Evolutionary conservation across 2,329 filamentous ascomycete species (phyloP).

Genomic region (Fusarium pilosicola): DNA sequence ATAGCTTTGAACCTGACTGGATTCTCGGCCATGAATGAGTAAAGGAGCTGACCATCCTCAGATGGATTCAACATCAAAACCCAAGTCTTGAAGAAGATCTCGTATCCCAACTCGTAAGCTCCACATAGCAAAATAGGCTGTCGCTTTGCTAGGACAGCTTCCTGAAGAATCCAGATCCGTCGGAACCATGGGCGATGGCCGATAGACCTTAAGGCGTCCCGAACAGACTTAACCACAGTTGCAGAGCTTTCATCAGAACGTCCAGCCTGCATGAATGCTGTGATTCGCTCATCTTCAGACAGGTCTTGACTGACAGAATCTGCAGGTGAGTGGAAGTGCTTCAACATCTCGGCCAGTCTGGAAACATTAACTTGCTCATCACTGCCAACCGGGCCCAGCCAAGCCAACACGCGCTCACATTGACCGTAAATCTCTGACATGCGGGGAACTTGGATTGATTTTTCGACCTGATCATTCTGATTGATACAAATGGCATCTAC

Average conservation of each 20-base stretch:
- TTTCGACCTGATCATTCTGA: slow-evolving; percentile 8
- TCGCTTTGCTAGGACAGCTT: slow-evolving; percentile 1
- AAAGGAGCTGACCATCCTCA: not conserved
- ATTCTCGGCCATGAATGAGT: not conserved
- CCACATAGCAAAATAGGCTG: not conserved
- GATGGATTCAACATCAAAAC: slow-evolving; percentile 7
- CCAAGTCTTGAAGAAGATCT: slow-evolving; percentile 18
- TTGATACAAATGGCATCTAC: slow-evolving; percentile 25
- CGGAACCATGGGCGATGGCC: slow-evolving; percentile 20
- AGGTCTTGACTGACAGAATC: accelerated
- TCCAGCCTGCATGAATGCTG: not conserved
- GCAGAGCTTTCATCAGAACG: accelerated
- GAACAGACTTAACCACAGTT: not conserved
- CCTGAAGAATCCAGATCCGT: slow-evolving; percentile 26
- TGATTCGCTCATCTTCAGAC: not conserved
- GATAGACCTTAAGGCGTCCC: not conserved
- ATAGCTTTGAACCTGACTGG: slow-evolving; percentile 15
- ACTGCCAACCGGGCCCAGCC: not conserved
- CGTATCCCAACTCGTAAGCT: not conserved
- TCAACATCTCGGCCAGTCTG: not conserved
- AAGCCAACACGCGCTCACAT: slow-evolving; percentile 21
- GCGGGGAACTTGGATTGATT: slow-evolving; percentile 15
- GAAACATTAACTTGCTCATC: not conserved
- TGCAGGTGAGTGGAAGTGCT: not conserved
- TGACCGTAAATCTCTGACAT: slow-evolving; percentile 28